These are phyloP conservation scores for Amanita muscaria DNA, from an alignment of 768 basidiomycete species.

Conservation along the genomic window DNA sequence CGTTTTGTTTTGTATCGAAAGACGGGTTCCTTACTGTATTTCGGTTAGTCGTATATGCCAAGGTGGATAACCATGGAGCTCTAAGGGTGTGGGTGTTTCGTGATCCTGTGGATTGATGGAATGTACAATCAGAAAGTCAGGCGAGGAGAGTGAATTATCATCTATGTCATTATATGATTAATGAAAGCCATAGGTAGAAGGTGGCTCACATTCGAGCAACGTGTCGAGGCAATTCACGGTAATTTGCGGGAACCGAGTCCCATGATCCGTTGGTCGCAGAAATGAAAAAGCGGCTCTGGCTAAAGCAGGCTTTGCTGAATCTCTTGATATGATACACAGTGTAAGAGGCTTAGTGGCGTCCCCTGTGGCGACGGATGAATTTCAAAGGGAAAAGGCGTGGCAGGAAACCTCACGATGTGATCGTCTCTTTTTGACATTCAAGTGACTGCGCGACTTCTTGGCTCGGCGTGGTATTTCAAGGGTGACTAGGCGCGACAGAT, in stretches of 20 bases:
- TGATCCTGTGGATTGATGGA: conserved; percentile 33
- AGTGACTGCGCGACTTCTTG: conserved; percentile 5
- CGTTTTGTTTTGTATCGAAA: conserved; percentile 4
- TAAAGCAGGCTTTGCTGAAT: conserved; percentile 58
- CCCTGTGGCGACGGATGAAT: not conserved
- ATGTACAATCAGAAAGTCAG: conserved; percentile 75
- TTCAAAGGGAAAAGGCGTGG: too few relatives aligned
- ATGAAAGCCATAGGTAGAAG: not conserved
- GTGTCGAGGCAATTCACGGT: conserved; percentile 36
- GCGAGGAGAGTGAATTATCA: conserved; percentile 47
- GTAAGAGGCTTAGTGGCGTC: conserved; percentile 25
- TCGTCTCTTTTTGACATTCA: conserved; percentile 7
- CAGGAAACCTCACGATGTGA: not conserved
- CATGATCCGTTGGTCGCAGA: conserved; percentile 15
- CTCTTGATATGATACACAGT: conserved; percentile 48
- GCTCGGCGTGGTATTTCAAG: conserved; percentile 11
- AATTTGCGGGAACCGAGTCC: not conserved
- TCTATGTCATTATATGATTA: too few relatives aligned
- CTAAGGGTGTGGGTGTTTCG: conserved; percentile 42
- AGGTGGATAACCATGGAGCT: conserved; percentile 72
- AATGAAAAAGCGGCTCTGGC: conserved; percentile 45
- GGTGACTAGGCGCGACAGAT: conserved; percentile 12
- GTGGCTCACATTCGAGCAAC: conserved; percentile 49
- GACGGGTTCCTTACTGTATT: conserved; percentile 53
- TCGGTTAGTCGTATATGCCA: conserved; percentile 83